Conservation (phyloP, 495 filamentous ascomycete species). For the Tuber magnatum region DNA sequence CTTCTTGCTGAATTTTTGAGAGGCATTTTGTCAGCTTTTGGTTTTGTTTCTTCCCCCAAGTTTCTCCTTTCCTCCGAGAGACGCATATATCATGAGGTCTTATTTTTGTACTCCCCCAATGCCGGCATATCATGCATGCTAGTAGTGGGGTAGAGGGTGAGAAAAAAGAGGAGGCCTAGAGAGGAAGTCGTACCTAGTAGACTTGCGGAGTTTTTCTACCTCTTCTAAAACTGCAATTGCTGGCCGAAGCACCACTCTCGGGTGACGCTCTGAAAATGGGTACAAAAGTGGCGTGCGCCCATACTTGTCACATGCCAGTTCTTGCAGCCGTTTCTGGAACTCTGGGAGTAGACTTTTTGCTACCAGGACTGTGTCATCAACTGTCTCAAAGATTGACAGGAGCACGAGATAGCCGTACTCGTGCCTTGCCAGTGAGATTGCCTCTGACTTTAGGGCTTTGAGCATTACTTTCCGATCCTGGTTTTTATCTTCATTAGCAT, state of each 20-base stretch:
- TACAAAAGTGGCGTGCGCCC: slow-evolving; percentile 77
- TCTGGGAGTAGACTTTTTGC: slow-evolving; percentile 78
- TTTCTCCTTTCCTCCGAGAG: background rate
- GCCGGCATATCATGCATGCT: background rate
- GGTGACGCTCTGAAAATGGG: slow-evolving; percentile 65
- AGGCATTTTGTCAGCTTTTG: slow-evolving; percentile 9
- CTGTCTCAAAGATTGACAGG: slow-evolving; percentile 74
- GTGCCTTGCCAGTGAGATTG: slow-evolving; percentile 67
- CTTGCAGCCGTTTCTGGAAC: slow-evolving; percentile 48
- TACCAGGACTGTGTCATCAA: slow-evolving; percentile 88
- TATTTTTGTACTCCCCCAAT: background rate
- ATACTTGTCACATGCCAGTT: slow-evolving; percentile 34
- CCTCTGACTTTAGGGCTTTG: slow-evolving; percentile 71
- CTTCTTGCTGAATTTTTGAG: slow-evolving; percentile 62
- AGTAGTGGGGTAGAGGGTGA: background rate
- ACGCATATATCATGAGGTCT: background rate
- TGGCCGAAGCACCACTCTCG: slow-evolving; percentile 59
- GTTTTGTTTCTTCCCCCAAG: background rate
- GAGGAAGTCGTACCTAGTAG: slow-evolving; percentile 46
- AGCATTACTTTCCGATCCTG: slow-evolving; percentile 78
- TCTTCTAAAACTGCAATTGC: slow-evolving; percentile 63
- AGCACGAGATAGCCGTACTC: slow-evolving; percentile 77
- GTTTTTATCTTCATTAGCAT: slow-evolving; percentile 16
- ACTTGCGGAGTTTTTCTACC: slow-evolving; percentile 64
- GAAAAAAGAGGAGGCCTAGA: background rate